A percentile compares a stretch with the other conserved stretches of the same genome.
phyloP scores from a whole-genome alignment of 2,329 filamentous ascomycete genomes.

The Thermochaetoides dissita region DNA sequence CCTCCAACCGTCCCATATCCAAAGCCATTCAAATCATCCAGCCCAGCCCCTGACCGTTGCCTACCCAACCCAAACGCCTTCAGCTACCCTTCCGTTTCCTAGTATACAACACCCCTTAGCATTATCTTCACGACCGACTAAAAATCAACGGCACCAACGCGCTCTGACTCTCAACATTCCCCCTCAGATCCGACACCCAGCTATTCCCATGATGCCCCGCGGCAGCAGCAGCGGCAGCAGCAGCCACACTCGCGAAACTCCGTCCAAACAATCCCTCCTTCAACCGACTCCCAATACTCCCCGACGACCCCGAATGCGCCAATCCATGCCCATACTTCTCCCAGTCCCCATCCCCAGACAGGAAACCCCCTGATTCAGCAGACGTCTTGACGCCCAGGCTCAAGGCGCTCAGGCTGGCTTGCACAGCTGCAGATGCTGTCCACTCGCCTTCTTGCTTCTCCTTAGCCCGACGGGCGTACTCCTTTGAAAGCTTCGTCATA shows the following conservation, averaged over 20 bases:
- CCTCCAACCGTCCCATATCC: no score
- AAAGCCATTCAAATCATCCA: no score
- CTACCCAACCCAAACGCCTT: no score
- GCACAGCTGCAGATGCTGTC: no score
- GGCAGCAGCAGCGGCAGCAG: constrained; percentile 5
- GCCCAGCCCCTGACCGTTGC: no score
- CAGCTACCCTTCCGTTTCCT: background rate
- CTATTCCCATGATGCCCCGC: constrained; percentile 17
- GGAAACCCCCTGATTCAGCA: no score
- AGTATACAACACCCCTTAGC: background rate
- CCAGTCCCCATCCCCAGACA: no score
- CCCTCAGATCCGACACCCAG: background rate
- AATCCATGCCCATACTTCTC: no score
- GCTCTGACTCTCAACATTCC: constrained; percentile 37
- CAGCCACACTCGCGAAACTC: constrained; percentile 18
- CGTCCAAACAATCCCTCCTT: constrained; percentile 30
- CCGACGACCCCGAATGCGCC: constrained; percentile 15
- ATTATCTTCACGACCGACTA: constrained; percentile 25
- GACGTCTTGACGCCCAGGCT: no score
- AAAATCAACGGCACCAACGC: constrained; percentile 48
- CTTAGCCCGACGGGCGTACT: constrained; percentile 24
- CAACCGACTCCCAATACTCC: constrained; percentile 24
- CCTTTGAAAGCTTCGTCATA: constrained; percentile 41
- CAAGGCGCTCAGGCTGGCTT: no score
- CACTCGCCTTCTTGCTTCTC: background rate